Percentiles rank a stretch among this genome's conserved stretches.
phyloP scores from a whole-genome alignment of 1,284 basidiomycete species.

The Erythrobasidium hasegawianum region DNA sequence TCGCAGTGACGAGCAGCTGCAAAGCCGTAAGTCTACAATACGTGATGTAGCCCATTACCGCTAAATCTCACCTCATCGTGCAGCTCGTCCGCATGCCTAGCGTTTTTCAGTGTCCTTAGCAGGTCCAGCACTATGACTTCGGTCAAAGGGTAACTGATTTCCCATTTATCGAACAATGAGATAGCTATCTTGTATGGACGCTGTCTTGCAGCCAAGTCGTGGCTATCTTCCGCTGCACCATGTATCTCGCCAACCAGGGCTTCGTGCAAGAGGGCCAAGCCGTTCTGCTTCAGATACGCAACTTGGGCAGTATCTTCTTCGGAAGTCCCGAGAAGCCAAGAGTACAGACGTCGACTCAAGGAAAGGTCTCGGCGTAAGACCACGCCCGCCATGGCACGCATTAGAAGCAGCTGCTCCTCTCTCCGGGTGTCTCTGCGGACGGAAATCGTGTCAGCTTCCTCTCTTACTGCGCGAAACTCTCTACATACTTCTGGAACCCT shows the following conservation, averaged over 20 bases:
- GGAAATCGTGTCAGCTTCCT: slow-evolving; percentile 14
- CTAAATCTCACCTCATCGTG: slow-evolving; percentile 62
- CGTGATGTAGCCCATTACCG: background rate
- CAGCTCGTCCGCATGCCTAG: slow-evolving; percentile 57
- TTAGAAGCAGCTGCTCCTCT: slow-evolving; percentile 43
- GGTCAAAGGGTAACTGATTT: slow-evolving; percentile 79
- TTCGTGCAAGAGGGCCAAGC: slow-evolving; percentile 62
- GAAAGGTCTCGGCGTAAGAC: slow-evolving; percentile 89
- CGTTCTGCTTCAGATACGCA: slow-evolving; percentile 64
- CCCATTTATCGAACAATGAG: slow-evolving; percentile 93
- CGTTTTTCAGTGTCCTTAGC: slow-evolving; percentile 65
- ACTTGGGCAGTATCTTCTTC: slow-evolving; percentile 71
- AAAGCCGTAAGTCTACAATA: background rate
- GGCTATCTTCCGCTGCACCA: background rate
- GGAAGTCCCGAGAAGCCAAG: slow-evolving; percentile 81
- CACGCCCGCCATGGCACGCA: slow-evolving; percentile 53
- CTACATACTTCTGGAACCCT: slow-evolving; percentile 57
- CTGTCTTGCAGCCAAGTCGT: slow-evolving; percentile 65
- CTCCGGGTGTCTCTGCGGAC: slow-evolving; percentile 30
- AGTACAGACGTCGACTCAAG: slow-evolving; percentile 84
- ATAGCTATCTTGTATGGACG: slow-evolving; percentile 92
- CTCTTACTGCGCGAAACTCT: slow-evolving; percentile 43
- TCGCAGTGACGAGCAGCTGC: slow-evolving; percentile 76
- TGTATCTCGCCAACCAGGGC: slow-evolving; percentile 60
- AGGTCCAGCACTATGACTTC: slow-evolving; percentile 73